Percentiles rank a stretch among this genome's conserved stretches.
Evolutionary conservation across 352 stramenopile species (phyloP).

Genomic region (Pythium folliculosum): DNA sequence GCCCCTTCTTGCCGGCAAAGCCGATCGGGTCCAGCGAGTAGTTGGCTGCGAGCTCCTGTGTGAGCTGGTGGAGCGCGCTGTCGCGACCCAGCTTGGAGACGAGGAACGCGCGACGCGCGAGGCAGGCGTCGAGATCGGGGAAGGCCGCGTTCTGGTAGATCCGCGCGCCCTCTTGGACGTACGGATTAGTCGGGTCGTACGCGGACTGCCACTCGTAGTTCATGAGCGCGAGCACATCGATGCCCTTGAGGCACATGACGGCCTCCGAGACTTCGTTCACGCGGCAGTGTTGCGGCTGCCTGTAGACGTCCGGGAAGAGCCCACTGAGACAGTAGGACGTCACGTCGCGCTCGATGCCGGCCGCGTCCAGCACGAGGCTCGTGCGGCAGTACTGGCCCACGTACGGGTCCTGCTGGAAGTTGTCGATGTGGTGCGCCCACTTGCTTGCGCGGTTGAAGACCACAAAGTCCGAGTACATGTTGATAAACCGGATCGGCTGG

Average conservation of each 20-base stretch:
- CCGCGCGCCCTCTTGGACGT: conserved; percentile 11
- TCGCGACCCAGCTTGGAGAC: conserved; percentile 16
- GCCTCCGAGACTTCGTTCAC: conserved; percentile 28
- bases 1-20: conserved; percentile 19
- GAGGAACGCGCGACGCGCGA: conserved; percentile 16
- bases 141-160: conserved; percentile 20
- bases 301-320: conserved; percentile 14
- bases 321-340: conserved; percentile 3
- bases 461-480: conserved; percentile 32
- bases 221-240: conserved; percentile 22
- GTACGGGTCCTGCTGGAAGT: conserved; percentile 26
- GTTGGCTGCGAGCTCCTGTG: conserved; percentile 22
- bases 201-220: conserved; percentile 30
- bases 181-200: background rate
- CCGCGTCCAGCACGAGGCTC: conserved; percentile 14
- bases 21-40: conserved; percentile 19
- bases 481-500: conserved; percentile 28
- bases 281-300: conserved; percentile 12
- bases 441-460: conserved; percentile 21
- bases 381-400: conserved; percentile 24
- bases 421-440: conserved; percentile 22
- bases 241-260: conserved; percentile 30
- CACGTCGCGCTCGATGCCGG: conserved; percentile 6
- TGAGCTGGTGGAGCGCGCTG: conserved; percentile 15
- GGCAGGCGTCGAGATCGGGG: conserved; percentile 24